These are phyloP conservation scores for Pichia heedii DNA, from an alignment of 805 yeast species.

Conservation along the genomic window DNA sequence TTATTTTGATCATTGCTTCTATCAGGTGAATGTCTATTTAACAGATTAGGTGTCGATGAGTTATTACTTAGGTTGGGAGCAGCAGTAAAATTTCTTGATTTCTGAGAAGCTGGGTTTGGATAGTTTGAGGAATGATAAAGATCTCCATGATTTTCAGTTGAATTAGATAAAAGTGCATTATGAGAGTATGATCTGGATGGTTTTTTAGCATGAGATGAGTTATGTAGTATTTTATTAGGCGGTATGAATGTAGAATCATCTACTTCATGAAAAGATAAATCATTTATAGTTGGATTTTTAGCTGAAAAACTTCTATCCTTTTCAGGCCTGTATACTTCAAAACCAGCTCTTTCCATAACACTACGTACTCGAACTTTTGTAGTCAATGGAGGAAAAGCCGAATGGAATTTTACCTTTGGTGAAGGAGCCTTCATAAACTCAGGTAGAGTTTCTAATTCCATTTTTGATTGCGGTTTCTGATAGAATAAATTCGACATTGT, in stretches of 20 bases:
- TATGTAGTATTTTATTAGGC: constrained; percentile 1
- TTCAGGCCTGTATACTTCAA: constrained; percentile 43
- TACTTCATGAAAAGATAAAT: background rate
- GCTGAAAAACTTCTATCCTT: constrained; percentile 1
- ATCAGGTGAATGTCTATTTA: background rate
- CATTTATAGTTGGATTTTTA: constrained; percentile 1
- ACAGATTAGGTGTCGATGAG: constrained; percentile 10
- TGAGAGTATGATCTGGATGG: constrained; percentile 11
- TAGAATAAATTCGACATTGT: background rate
- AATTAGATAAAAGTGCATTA: background rate
- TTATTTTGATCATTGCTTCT: background rate
- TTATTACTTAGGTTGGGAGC: background rate
- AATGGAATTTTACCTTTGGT: constrained; percentile 32
- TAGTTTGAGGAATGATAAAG: background rate
- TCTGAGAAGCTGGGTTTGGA: background rate
- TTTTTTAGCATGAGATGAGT: constrained; percentile 1
- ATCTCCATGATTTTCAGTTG: background rate
- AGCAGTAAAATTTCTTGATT: background rate
- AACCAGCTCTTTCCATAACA: constrained; percentile 78
- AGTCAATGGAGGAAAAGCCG: constrained; percentile 65
- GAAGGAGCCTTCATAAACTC: constrained; percentile 23
- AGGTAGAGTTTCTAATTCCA: constrained; percentile 24
- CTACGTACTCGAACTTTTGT: constrained; percentile 54
- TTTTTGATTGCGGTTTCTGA: constrained; percentile 6
- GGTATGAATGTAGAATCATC: background rate